phyloP scores from a whole-genome alignment of 345 rosid species.

The Corchorus olitorius region DNA sequence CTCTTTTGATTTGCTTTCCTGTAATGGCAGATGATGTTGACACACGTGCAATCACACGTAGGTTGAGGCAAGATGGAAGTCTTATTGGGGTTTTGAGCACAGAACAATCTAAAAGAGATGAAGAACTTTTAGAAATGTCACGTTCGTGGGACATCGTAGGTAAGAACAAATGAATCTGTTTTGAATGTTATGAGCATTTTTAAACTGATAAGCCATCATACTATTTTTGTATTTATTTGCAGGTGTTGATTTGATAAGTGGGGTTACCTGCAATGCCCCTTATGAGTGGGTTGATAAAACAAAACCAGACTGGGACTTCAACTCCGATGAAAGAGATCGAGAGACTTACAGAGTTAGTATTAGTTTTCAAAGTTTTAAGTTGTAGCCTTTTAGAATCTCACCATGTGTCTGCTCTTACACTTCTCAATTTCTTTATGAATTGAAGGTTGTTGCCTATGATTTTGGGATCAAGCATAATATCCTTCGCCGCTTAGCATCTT shows the following conservation, averaged over 20 bases:
- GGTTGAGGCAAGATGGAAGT: constrained; percentile 95
- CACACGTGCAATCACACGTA: constrained; percentile 91
- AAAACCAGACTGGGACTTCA: constrained; percentile 79
- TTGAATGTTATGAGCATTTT: not conserved
- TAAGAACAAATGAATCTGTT: constrained; percentile 23
- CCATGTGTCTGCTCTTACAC: constrained; percentile 20
- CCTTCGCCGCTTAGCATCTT: constrained; percentile 75
- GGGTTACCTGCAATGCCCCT: constrained; percentile 71
- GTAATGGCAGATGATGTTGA: constrained; percentile 78
- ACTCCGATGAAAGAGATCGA: constrained; percentile 39
- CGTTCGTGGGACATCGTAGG: constrained; percentile 91
- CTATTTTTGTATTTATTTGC: constrained; percentile 27
- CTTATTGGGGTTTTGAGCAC: constrained; percentile 95
- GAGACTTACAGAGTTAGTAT: constrained; percentile 59
- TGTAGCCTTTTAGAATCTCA: constrained; percentile 5
- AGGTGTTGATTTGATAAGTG: constrained; percentile 91
- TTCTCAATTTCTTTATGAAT: constrained; percentile 17
- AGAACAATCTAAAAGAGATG: constrained; percentile 69
- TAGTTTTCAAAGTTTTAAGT: constrained; percentile 16
- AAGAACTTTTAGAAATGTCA: constrained; percentile 81
- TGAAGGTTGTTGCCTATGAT: constrained; percentile 86
- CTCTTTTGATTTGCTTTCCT: constrained; percentile 22
- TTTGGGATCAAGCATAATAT: constrained; percentile 96
- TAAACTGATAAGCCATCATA: not conserved
- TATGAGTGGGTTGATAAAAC: constrained; percentile 85